Conservation (phyloP, 805 yeast genomes). For the Myxozyma kluyveri region DNA sequence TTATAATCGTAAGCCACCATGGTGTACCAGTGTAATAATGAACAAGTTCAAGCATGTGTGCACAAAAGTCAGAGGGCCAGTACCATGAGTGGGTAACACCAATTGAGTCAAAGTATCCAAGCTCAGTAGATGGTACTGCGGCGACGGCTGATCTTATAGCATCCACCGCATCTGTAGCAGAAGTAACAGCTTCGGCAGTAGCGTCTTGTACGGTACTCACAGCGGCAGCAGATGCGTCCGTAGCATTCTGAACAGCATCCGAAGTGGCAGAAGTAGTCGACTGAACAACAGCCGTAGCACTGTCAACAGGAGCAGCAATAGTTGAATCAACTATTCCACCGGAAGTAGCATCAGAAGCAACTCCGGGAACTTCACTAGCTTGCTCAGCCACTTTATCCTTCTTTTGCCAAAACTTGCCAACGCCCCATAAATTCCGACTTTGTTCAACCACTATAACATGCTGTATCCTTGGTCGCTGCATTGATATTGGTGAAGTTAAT, state of each 20-base stretch:
- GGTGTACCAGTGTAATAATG: conserved; percentile 89
- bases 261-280: too few species aligned
- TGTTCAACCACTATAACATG: too few species aligned
- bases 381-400: too few species aligned
- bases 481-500: too few species aligned
- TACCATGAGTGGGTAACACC: conserved; percentile 83
- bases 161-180: conserved; percentile 1
- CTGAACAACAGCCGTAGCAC: too few species aligned
- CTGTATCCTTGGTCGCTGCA: too few species aligned
- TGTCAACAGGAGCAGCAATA: too few species aligned
- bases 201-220: background rate
- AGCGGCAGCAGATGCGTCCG: background rate
- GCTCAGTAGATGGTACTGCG: conserved; percentile 45
- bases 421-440: too few species aligned
- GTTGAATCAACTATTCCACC: too few species aligned
- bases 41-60: conserved; percentile 69
- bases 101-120: conserved; percentile 83
- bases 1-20: conserved; percentile 92
- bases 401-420: too few species aligned
- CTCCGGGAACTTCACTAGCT: too few species aligned
- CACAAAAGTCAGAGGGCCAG: conserved; percentile 83
- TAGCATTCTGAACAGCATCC: background rate
- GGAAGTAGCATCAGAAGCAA: too few species aligned
- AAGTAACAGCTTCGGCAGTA: background rate
- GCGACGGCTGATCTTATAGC: conserved; percentile 1